These are phyloP conservation scores for Volutella citrinella DNA, from an alignment of 2,329 filamentous ascomycete species.

Conservation along the genomic window DNA sequence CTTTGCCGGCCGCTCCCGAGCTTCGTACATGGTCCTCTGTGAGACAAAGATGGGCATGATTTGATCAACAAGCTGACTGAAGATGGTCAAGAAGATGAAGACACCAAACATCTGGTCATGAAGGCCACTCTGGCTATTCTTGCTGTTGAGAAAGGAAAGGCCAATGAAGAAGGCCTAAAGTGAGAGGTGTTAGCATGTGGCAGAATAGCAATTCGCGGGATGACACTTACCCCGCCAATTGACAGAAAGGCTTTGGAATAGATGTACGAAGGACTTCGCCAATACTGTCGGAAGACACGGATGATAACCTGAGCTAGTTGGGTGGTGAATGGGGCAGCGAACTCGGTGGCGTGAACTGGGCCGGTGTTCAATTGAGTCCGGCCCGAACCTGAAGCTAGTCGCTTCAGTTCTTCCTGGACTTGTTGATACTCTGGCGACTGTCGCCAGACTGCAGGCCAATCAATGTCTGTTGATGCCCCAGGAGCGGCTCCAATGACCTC, in stretches of 20 bases:
- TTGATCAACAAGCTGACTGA: constrained; percentile 59
- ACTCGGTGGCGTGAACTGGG: no score
- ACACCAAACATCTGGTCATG: constrained; percentile 68
- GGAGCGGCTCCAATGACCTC: constrained; percentile 30
- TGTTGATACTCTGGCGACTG: constrained; percentile 24
- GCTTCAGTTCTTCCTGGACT: constrained; percentile 30
- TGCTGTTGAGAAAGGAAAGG: constrained; percentile 61
- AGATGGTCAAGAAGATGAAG: constrained; percentile 63
- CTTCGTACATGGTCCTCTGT: constrained; percentile 65
- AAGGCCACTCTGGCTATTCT: constrained; percentile 54
- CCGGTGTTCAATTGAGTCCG: no score
- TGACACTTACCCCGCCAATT: constrained; percentile 1
- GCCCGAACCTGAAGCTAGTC: neutral
- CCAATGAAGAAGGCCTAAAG: constrained; percentile 38
- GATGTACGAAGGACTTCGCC: constrained; percentile 50
- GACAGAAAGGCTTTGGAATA: constrained; percentile 47
- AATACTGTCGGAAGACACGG: constrained; percentile 24
- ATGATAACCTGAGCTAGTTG: constrained; percentile 33
- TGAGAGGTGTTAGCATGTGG: neutral
- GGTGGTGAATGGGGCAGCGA: constrained; percentile 20
- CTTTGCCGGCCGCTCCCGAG: constrained; percentile 61
- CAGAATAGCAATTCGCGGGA: neutral
- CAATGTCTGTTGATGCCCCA: constrained; percentile 39
- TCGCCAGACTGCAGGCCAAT: constrained; percentile 34
- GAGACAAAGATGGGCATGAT: constrained; percentile 68